Evolutionary conservation across 768 basidiomycete genomes (phyloP), one percentile per base, ranked within the genome.

Genomic region (Boletus pseudo-olivaceus): DNA sequence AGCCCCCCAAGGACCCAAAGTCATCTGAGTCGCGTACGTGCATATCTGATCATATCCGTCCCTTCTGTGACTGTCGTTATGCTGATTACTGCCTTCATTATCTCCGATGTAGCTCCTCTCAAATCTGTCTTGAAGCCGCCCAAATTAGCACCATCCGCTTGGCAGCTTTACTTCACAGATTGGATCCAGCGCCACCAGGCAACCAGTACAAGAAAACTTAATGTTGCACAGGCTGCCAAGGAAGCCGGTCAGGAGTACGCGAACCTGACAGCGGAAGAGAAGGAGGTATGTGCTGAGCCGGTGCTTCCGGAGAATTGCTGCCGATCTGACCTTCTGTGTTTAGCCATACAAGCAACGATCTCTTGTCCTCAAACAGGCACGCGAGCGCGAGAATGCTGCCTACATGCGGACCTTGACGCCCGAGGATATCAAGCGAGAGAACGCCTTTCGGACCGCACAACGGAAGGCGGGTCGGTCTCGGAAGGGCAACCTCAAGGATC

Each of bases 81-180:
- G 58, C 59, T 68, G 53, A 73, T 63, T 55, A 29, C 54, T 15
- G 20, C 8, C 41, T 60, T 56, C 48, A 49, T 65, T 65, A 68
- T 64, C 55, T 55, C 69, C 67, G 61, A 47, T 68, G 53, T 70
- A 87, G 87, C 78, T 35, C 82, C 82, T 43, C 74, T 82, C 51
- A 93, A 88, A 72, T 93, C 93, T 38, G 72, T 83, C 11, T 77
- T 97, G 54, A 85, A 86, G 40, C 93, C 90, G 19, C 93, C 93
- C 45, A 93, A 94, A 75, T 80, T 93, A 62, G 91, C 94, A 7
- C 92, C 90, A 5, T 94, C 92, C 4, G 91, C 93, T 51, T 97
- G 94, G 94, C 94, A 97, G 71, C 80, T 97, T 41, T 97, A 93
- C 73, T 96, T 97, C 69, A 93, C 93, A 23, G 92, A 96, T 67